phyloP scores from a whole-genome alignment of 805 yeast genomes.

The Ogataea paraovalis region DNA sequence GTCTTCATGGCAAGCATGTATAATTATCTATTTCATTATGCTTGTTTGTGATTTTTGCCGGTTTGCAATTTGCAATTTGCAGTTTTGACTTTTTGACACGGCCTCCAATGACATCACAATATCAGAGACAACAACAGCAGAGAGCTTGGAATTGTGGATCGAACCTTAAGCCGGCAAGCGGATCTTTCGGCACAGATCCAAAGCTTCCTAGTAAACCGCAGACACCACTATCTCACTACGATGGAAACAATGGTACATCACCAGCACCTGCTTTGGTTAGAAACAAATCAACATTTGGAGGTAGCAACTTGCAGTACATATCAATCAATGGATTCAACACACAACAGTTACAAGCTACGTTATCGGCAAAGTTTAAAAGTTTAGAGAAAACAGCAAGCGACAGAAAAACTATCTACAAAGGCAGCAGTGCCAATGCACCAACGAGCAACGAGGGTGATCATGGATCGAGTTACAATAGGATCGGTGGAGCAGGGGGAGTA shows the following conservation, averaged over 20 bases:
- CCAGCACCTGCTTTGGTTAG: background rate
- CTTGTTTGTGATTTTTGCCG: no score
- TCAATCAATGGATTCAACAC: conserved; percentile 20
- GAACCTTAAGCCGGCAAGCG: no score
- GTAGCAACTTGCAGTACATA: background rate
- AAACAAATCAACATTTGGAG: background rate
- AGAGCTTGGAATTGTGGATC: no score
- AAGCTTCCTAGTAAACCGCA: no score
- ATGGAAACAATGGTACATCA: background rate
- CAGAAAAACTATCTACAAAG: background rate
- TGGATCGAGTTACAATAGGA: background rate
- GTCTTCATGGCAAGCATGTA: no score
- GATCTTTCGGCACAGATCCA: no score
- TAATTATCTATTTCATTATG: no score
- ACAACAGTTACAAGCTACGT: conserved; percentile 12
- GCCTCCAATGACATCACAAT: no score
- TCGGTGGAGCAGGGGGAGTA: no score
- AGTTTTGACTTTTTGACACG: no score
- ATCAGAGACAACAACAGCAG: no score
- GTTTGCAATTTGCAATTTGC: no score
- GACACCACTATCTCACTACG: background rate
- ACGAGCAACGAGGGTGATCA: background rate
- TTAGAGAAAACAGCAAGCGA: conserved; percentile 6
- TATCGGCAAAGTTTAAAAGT: conserved; percentile 14
- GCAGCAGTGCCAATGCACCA: background rate